Conservation (phyloP, 2,329 filamentous ascomycete species). For the Aspergillus sclerotialis region DNA sequence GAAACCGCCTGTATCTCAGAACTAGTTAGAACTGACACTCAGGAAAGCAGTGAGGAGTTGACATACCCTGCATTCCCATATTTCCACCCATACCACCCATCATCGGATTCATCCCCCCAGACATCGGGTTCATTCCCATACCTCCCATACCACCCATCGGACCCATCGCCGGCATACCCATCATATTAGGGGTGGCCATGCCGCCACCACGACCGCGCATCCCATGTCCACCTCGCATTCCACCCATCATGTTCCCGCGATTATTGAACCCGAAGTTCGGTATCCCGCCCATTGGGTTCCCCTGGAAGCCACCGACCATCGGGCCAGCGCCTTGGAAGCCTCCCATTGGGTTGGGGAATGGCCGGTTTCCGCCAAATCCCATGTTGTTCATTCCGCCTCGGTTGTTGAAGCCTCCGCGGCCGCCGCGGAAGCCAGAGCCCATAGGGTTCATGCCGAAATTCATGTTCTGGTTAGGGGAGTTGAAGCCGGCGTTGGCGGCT, state of each 20-base stretch:
- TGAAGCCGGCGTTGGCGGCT: slow-evolving; percentile 44
- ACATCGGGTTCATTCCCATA: slow-evolving; percentile 49
- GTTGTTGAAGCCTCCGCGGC: slow-evolving; percentile 38
- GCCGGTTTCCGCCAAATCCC: slow-evolving; percentile 44
- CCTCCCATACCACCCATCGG: slow-evolving; percentile 46
- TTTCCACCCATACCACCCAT: slow-evolving; percentile 42
- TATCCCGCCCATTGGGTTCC: slow-evolving; percentile 45
- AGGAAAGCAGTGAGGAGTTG: slow-evolving; percentile 10
- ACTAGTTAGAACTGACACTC: slow-evolving; percentile 20
- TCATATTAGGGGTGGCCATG: slow-evolving; percentile 52
- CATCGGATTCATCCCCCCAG: slow-evolving; percentile 54
- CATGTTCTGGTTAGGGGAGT: slow-evolving; percentile 34
- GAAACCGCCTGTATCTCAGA: slow-evolving; percentile 58
- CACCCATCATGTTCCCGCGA: slow-evolving; percentile 50
- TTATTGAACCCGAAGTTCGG: slow-evolving; percentile 44
- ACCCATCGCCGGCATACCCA: slow-evolving; percentile 47
- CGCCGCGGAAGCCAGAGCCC: slow-evolving; percentile 48
- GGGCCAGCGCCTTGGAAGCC: slow-evolving; percentile 38
- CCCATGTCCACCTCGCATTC: slow-evolving; percentile 49
- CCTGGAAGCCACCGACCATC: slow-evolving; percentile 41
- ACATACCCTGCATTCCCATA: slow-evolving; percentile 45
- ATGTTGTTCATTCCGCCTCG: slow-evolving; percentile 34
- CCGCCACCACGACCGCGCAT: slow-evolving; percentile 54
- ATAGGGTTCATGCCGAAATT: slow-evolving; percentile 34
- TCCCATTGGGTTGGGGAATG: slow-evolving; percentile 40